phyloP scores from a whole-genome alignment of 495 filamentous ascomycete genomes.

The Hypoxylon rickii region DNA sequence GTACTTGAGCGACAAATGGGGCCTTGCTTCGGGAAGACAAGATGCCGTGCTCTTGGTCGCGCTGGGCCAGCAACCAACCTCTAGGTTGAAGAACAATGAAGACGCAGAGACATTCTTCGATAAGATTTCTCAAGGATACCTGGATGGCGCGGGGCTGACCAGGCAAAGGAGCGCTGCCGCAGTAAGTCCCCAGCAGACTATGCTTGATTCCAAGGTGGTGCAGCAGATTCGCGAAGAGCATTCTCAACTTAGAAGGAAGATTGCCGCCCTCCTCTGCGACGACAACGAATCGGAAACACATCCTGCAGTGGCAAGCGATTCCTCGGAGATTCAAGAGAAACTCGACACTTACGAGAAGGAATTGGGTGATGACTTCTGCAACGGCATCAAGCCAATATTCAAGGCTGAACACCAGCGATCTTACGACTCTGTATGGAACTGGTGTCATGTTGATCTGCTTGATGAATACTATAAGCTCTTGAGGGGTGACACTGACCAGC shows the following conservation, averaged over 20 bases:
- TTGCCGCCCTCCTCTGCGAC: conserved; percentile 81
- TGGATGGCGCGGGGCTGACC: conserved; percentile 67
- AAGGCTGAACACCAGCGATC: conserved; percentile 79
- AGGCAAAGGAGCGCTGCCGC: conserved; percentile 67
- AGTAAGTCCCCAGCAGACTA: conserved; percentile 67
- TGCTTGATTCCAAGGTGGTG: conserved; percentile 89
- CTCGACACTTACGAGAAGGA: conserved; percentile 82
- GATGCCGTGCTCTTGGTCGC: conserved; percentile 79
- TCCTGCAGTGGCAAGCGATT: conserved; percentile 65
- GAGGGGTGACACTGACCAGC: conserved; percentile 82
- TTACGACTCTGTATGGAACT: conserved; percentile 92
- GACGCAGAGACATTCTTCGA: conserved; percentile 84
- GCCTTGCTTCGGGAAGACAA: conserved; percentile 76
- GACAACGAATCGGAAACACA: conserved; percentile 80
- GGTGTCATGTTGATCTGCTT: conserved; percentile 83
- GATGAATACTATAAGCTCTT: conserved; percentile 93
- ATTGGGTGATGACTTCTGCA: conserved; percentile 83
- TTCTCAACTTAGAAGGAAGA: conserved; percentile 77
- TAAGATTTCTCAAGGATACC: conserved; percentile 74
- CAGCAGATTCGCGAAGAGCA: conserved; percentile 36
- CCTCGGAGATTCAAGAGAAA: conserved; percentile 67
- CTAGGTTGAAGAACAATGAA: conserved; percentile 73
- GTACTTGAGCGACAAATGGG: conserved; percentile 81
- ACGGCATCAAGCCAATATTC: conserved; percentile 83
- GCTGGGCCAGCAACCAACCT: conserved; percentile 78